Conservation (phyloP, 192 early-diverging fungal species). For the Rhizophagus prolifer region DNA sequence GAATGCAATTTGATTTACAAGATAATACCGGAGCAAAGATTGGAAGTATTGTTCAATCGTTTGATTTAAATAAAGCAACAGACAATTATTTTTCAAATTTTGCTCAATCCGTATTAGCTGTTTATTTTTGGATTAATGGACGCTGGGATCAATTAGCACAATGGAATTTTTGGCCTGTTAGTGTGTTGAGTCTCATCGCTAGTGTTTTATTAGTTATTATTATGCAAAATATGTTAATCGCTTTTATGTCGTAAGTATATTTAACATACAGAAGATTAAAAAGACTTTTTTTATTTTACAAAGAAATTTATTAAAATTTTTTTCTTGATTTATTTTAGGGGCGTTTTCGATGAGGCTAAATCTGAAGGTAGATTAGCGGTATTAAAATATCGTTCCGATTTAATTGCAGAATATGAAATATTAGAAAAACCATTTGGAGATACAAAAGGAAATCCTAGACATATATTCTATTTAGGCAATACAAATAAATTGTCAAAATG, state of each 20-base stretch:
- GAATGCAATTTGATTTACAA: neutral
- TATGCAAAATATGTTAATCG: constrained; percentile 29
- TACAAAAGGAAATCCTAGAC: neutral
- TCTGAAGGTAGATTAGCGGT: neutral
- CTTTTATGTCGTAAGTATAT: constrained; percentile 23
- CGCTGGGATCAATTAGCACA: constrained; percentile 11
- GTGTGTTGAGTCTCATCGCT: neutral
- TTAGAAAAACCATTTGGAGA: constrained; percentile 14
- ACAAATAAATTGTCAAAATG: neutral
- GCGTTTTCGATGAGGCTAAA: constrained; percentile 13
- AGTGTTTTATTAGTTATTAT: constrained; percentile 20
- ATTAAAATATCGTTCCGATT: neutral
- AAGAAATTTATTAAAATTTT: neutral
- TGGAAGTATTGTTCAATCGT: neutral
- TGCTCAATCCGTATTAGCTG: neutral
- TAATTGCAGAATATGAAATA: constrained; percentile 14
- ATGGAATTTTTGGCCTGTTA: constrained; percentile 23
- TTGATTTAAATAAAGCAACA: neutral
- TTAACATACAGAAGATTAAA: neutral
- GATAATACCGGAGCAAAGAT: neutral
- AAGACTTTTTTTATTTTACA: neutral
- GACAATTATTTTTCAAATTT: constrained; percentile 16
- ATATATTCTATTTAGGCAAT: constrained; percentile 8
- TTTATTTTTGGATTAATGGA: constrained; percentile 16
- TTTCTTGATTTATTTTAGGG: neutral